A percentile compares a stretch with the other conserved stretches of the same genome.
phyloP scores from a whole-genome alignment of 2,329 filamentous ascomycete species.

The Bimuria novae-zelandiae region DNA sequence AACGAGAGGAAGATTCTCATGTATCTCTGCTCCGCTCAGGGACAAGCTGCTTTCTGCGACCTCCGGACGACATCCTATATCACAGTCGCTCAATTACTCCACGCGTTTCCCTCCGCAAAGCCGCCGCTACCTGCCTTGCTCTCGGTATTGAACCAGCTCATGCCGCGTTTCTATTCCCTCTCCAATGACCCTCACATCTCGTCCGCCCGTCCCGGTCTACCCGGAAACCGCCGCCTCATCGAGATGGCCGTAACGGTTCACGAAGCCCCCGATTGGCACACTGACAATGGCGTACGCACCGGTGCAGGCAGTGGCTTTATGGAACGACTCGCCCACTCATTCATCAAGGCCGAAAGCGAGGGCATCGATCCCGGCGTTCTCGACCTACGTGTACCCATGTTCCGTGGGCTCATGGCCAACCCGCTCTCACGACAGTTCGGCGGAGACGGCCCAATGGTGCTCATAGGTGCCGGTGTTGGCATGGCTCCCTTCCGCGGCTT shows the following conservation, averaged over 20 bases:
- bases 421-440: conserved; percentile 90
- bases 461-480: conserved; percentile 94
- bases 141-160: conserved; percentile 80
- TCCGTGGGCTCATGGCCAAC: conserved; percentile 97
- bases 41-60: conserved; percentile 90
- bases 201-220: conserved; percentile 68
- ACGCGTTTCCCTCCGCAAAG: conserved; percentile 89
- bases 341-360: conserved; percentile 69
- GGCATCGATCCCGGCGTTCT: conserved; percentile 54
- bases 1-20: conserved; percentile 88
- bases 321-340: conserved; percentile 77
- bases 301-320: conserved; percentile 94
- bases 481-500: conserved; percentile 98
- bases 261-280: conserved; percentile 78
- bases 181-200: conserved; percentile 92
- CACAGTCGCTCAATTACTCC: conserved; percentile 81
- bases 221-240: conserved; percentile 74
- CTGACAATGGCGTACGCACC: conserved; percentile 64
- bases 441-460: conserved; percentile 92
- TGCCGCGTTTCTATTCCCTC: conserved; percentile 98
- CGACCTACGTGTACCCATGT: conserved; percentile 87
- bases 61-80: conserved; percentile 84
- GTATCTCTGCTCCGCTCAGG: conserved; percentile 86
- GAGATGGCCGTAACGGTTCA: conserved; percentile 98
- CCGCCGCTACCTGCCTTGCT: conserved; percentile 84